Percentiles rank a stretch among this genome's conserved stretches.
These are phyloP conservation scores for Floccularia luteovirens DNA, from an alignment of 768 basidiomycete genomes.

Conservation along the genomic window DNA sequence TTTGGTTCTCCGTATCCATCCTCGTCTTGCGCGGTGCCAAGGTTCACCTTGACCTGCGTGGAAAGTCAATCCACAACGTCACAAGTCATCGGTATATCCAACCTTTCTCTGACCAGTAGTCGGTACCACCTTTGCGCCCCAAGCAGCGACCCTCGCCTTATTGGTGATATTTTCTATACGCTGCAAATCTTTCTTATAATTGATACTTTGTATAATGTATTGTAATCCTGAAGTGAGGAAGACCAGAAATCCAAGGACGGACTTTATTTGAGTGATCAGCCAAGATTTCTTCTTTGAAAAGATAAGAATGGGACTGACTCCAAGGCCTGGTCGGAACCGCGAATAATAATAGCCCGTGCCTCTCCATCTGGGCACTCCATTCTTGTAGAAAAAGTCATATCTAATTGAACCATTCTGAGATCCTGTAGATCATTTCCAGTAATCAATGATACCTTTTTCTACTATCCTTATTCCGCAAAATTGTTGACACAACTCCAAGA, in stretches of 20 bases:
- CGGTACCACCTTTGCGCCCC: slow-evolving; percentile 73
- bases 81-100: slow-evolving; percentile 6
- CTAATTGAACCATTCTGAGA: slow-evolving; percentile 26
- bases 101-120: slow-evolving; percentile 65
- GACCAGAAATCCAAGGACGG: slow-evolving; percentile 70
- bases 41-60: slow-evolving; percentile 63
- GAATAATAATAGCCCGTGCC: slow-evolving; percentile 97
- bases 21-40: slow-evolving; percentile 51
- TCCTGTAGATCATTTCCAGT: slow-evolving; percentile 3
- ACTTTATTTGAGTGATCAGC: slow-evolving; percentile 28
- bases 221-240: slow-evolving; percentile 78
- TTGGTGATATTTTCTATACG: slow-evolving; percentile 55
- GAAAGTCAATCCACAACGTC: slow-evolving; percentile 3
- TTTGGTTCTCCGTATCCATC: slow-evolving; percentile 47
- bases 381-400: slow-evolving; percentile 94
- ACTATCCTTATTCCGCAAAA: slow-evolving; percentile 69
- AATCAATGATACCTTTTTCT: slow-evolving; percentile 51
- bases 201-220: slow-evolving; percentile 71
- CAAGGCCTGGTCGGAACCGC: slow-evolving; percentile 90
- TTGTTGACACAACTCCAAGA: slow-evolving; percentile 77
- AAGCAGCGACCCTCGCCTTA: slow-evolving; percentile 68
- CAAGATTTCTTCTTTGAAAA: slow-evolving; percentile 6
- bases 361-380: slow-evolving; percentile 95
- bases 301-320: slow-evolving; percentile 32
- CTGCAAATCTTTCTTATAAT: slow-evolving; percentile 63